Conservation (phyloP, 2,329 filamentous ascomycete species). For the Pseudogymnoascus sp. region DNA sequence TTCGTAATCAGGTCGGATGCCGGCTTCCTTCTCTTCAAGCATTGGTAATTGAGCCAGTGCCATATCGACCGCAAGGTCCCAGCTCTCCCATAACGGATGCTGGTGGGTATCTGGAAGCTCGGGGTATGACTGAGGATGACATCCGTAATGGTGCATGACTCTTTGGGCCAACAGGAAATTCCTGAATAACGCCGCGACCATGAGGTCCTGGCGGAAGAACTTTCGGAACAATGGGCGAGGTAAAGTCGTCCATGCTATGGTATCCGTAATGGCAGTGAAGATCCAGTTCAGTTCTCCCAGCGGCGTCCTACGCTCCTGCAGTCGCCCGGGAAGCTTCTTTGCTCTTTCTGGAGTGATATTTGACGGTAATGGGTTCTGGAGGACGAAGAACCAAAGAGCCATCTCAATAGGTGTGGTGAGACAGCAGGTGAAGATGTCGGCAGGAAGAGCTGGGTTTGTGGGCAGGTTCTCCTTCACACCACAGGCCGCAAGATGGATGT, state of each 20-base stretch:
- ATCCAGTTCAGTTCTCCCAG: conserved; percentile 98
- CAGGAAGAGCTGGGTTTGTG: conserved; percentile 86
- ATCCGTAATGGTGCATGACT: conserved; percentile 94
- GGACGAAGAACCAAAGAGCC: conserved; percentile 89
- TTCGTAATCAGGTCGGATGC: conserved; percentile 61
- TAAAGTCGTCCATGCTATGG: conserved; percentile 94
- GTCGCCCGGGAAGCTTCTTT: conserved; percentile 78
- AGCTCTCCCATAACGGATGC: conserved; percentile 92
- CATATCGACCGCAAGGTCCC: conserved; percentile 95
- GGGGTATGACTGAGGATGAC: conserved; percentile 86
- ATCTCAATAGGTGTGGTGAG: conserved; percentile 96
- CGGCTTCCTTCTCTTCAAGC: conserved; percentile 69
- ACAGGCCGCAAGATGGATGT: conserved; percentile 89
- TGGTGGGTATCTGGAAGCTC: conserved; percentile 90
- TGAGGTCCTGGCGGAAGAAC: conserved; percentile 92
- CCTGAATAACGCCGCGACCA: conserved; percentile 96
- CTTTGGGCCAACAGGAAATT: conserved; percentile 93
- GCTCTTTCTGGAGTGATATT: conserved; percentile 72
- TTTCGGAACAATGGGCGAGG: conserved; percentile 89
- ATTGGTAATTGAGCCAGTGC: conserved; percentile 82
- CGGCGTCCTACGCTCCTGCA: conserved; percentile 88
- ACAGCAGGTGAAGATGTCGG: conserved; percentile 92
- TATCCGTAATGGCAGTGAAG: conserved; percentile 97
- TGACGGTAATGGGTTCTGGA: conserved; percentile 65
- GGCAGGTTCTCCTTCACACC: conserved; percentile 85